Evolutionary conservation across 495 filamentous ascomycete species (phyloP).

Genomic region (Tuber melanosporum): DNA sequence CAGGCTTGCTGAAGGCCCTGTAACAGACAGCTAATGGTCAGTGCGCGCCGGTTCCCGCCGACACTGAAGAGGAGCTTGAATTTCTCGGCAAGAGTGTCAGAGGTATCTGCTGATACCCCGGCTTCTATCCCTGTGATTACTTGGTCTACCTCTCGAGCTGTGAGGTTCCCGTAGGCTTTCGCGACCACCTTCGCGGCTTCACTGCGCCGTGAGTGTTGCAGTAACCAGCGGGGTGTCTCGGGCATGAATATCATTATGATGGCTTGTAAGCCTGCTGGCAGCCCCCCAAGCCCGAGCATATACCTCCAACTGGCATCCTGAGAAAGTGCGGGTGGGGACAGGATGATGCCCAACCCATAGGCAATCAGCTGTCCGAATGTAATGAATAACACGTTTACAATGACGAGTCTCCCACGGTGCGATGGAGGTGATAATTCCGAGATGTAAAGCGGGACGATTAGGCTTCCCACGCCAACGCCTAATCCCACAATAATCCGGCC

Average conservation of each 20-base stretch:
- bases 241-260: constrained; percentile 62
- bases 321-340: constrained; percentile 43
- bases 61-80: constrained; percentile 48
- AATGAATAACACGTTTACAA: constrained; percentile 70
- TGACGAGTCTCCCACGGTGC: constrained; percentile 69
- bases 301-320: constrained; percentile 65
- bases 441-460: constrained; percentile 80
- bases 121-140: constrained; percentile 64
- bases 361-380: constrained; percentile 81
- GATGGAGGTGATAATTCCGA: constrained; percentile 73
- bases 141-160: constrained; percentile 26
- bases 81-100: constrained; percentile 27
- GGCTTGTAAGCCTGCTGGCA: constrained; percentile 67
- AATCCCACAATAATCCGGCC: constrained; percentile 74
- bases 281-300: constrained; percentile 79
- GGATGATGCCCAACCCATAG: constrained; percentile 67
- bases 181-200: constrained; percentile 58
- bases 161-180: constrained; percentile 53
- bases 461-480: constrained; percentile 74
- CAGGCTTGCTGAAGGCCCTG: constrained; percentile 86
- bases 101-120: constrained; percentile 43
- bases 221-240: constrained; percentile 81
- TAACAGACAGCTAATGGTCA: constrained; percentile 76
- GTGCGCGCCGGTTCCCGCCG: constrained; percentile 64
- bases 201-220: constrained; percentile 56